Evolutionary conservation across 139 green algal species (phyloP).

Genomic region (Astrephomene gubernaculifera): DNA sequence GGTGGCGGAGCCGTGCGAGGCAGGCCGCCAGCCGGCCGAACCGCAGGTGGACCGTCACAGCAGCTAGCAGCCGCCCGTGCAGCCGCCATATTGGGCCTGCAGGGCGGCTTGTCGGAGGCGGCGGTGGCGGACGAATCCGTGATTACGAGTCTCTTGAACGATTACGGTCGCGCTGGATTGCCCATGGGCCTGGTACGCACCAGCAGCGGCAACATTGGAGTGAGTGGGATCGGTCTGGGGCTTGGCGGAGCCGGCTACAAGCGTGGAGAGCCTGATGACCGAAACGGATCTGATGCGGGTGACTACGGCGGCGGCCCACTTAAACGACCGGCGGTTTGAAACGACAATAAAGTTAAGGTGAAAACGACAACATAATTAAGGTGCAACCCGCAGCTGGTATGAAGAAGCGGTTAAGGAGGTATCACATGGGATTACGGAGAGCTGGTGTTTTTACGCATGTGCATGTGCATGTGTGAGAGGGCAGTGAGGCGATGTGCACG

Average conservation of each 20-base stretch:
- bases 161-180: background rate
- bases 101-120: background rate
- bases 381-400: too few species aligned
- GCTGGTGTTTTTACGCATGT: too few species aligned
- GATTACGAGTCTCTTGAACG: background rate
- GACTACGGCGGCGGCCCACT: background rate
- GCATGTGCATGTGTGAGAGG: too few species aligned
- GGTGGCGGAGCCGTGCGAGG: background rate
- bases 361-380: too few species aligned
- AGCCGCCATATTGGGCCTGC: background rate
- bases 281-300: background rate
- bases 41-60: background rate
- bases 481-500: too few species aligned
- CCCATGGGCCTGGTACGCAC: conserved; percentile 1
- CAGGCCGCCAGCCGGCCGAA: background rate
- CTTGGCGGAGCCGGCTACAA: conserved; percentile 2
- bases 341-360: too few species aligned
- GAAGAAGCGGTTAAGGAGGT: too few species aligned
- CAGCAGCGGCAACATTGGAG: conserved; percentile 7
- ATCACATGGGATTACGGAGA: too few species aligned
- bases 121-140: background rate
- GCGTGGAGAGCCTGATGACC: conserved; percentile 6
- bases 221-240: background rate
- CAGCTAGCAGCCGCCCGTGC: background rate
- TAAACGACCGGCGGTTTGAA: conserved; percentile 14